These are phyloP conservation scores for Colletotrichum agaves DNA, from an alignment of 2,329 filamentous ascomycete species.

Conservation along the genomic window DNA sequence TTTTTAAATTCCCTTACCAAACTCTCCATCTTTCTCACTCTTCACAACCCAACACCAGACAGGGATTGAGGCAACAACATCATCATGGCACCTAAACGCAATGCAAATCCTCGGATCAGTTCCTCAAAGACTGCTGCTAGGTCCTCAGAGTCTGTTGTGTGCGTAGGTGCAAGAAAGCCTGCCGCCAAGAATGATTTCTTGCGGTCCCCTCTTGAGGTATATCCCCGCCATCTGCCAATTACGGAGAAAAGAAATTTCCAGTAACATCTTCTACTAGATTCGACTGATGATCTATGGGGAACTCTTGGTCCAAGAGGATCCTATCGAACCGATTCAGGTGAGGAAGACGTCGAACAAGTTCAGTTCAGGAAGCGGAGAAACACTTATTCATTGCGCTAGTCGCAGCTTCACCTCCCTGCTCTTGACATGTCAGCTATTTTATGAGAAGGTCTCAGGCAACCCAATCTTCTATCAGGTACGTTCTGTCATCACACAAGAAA, in stretches of 20 bases:
- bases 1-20: too few species aligned
- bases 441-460: neutral
- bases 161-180: too few species aligned
- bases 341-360: constrained; percentile 15
- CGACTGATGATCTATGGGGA: constrained; percentile 1
- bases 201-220: constrained; percentile 3
- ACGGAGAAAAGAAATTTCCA: too few species aligned
- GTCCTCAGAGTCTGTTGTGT: too few species aligned
- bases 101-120: too few species aligned
- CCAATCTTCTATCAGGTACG: constrained; percentile 17
- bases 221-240: neutral
- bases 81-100: too few species aligned
- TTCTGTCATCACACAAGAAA: too few species aligned
- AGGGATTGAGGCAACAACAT: too few species aligned
- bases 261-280: neutral
- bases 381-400: too few species aligned
- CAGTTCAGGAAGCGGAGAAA: neutral
- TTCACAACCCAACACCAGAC: too few species aligned
- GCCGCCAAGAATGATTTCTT: neutral
- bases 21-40: too few species aligned
- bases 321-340: neutral
- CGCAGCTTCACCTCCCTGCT: constrained; percentile 3
- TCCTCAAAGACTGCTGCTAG: too few species aligned
- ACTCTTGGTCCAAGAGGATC: neutral
- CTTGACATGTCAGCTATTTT: neutral